phyloP scores from a whole-genome alignment of 2,329 filamentous ascomycete genomes.

The Sclerotinia borealis region DNA sequence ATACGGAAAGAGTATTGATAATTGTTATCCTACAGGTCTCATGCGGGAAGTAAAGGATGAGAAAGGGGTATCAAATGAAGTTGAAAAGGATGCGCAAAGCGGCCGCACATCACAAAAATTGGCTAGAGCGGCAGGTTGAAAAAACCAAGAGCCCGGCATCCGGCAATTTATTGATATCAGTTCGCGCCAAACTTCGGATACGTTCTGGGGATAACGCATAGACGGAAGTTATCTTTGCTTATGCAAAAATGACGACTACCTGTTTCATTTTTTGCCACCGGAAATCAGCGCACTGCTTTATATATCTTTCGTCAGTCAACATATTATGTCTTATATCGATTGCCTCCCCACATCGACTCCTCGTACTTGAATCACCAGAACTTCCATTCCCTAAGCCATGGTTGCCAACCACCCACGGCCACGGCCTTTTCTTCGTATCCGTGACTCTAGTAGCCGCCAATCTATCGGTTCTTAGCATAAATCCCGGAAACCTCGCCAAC shows the following conservation, averaged over 20 bases:
- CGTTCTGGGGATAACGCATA: not conserved
- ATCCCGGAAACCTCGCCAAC: slow-evolving; percentile 4
- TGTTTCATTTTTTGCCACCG: not conserved
- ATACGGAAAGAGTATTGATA: not conserved
- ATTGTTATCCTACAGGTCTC: not conserved
- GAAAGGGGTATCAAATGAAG: not conserved
- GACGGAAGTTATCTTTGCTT: not conserved
- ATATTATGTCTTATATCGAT: not conserved
- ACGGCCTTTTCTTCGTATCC: not conserved
- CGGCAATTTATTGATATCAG: not conserved
- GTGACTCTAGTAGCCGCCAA: not conserved
- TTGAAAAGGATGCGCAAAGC: not conserved
- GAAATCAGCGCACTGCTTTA: not conserved
- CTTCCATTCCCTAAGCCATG: slow-evolving; percentile 1
- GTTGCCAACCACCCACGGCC: not conserved
- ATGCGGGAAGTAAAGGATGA: not conserved
- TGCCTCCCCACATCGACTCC: not conserved
- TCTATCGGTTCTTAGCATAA: slow-evolving; percentile 2
- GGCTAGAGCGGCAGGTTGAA: not conserved
- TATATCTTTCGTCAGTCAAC: not conserved
- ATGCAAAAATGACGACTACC: not conserved
- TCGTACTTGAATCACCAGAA: not conserved
- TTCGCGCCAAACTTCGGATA: not conserved
- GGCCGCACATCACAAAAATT: not conserved
- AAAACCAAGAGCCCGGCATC: not conserved